These are phyloP conservation scores for Ophiocordyceps robertsii DNA, from an alignment of 2,329 filamentous ascomycete species.

Conservation along the genomic window DNA sequence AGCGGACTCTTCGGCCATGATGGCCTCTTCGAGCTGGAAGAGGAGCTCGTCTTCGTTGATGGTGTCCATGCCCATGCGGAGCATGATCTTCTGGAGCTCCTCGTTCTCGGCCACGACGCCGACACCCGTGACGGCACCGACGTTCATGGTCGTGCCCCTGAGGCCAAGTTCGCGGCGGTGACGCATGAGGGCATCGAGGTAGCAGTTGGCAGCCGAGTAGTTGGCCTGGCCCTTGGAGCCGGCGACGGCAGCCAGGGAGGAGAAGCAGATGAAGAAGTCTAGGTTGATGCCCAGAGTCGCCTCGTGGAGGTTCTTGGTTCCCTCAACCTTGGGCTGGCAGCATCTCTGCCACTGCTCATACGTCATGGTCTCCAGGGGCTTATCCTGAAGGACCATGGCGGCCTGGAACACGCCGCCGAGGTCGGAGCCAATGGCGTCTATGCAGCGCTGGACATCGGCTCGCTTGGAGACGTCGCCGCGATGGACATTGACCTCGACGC, in stretches of 20 bases:
- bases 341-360: slow-evolving; percentile 10
- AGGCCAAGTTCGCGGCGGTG: slow-evolving; percentile 16
- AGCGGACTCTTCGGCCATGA: slow-evolving; percentile 5
- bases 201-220: slow-evolving; percentile 23
- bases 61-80: slow-evolving; percentile 6
- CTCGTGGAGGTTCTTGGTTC: slow-evolving; percentile 20
- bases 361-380: slow-evolving; percentile 10
- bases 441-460: slow-evolving; percentile 10
- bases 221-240: slow-evolving; percentile 17
- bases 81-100: slow-evolving; percentile 5
- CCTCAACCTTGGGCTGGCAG: slow-evolving; percentile 18
- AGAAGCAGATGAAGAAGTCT: slow-evolving; percentile 18
- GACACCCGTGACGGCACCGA: slow-evolving; percentile 16
- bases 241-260: slow-evolving; percentile 14
- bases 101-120: slow-evolving; percentile 9
- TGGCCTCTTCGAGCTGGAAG: slow-evolving; percentile 9
- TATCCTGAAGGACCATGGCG: slow-evolving; percentile 21
- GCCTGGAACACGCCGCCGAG: slow-evolving; percentile 24
- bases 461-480: slow-evolving; percentile 16
- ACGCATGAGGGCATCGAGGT: slow-evolving; percentile 17
- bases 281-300: slow-evolving; percentile 6
- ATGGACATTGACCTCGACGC: slow-evolving; percentile 8
- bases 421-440: slow-evolving; percentile 9
- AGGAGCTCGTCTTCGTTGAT: slow-evolving; percentile 11
- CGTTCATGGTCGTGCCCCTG: slow-evolving; percentile 19